Evolutionary conservation across 1,284 basidiomycete genomes (phyloP), one percentile per base, ranked within the genome.

Genomic region (Boletus mariae): DNA sequence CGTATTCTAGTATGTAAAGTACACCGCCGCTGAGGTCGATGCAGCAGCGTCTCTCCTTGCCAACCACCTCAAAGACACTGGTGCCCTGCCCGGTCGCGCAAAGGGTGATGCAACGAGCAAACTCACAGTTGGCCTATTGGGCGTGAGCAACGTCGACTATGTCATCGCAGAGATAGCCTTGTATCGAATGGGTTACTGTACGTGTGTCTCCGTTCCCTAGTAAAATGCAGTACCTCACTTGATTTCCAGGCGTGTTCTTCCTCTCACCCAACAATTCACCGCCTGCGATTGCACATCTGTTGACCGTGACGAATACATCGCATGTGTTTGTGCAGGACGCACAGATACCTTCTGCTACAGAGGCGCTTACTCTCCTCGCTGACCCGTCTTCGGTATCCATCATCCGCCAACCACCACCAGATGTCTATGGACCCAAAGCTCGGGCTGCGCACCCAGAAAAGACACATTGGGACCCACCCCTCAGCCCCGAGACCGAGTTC

Each of bases 211-310:
- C 35, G 1, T 10, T 45, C 0, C 1, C 20, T 25, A 28, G 20
- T 20, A 20, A 20, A 1, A 5, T n/a, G 5, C 23, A 5, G 2
- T 40, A 20, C 38, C 38, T 41, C 20, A 41, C 10, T 23, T 13
- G 20, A 12, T 23, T 41, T n/a, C 35, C 17, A 69, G 64, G 63
- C 13, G 56, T 69, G 1, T 69, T 81, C 13, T 67, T 82, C 2
- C 64, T 82, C n/a, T 79, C 76, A 5, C 74, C 78, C 42, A 82
- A 84, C 67, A 84, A 84, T 64, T 79, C 79, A 0, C 71, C 78
- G 0, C 69, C 80, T 1, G 81, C 82, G 4, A 74, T 82, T 29
- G 79, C 79, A 0, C 80, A 84, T 60, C 69, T 86, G 43, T 71
- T 77, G 61, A 73, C 74, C 37, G 61, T 72, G n/a, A 84, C 81